These are phyloP conservation scores for Gynochthodes officinalis DNA, from an alignment of 257 asterid genomes.

Conservation along the genomic window DNA sequence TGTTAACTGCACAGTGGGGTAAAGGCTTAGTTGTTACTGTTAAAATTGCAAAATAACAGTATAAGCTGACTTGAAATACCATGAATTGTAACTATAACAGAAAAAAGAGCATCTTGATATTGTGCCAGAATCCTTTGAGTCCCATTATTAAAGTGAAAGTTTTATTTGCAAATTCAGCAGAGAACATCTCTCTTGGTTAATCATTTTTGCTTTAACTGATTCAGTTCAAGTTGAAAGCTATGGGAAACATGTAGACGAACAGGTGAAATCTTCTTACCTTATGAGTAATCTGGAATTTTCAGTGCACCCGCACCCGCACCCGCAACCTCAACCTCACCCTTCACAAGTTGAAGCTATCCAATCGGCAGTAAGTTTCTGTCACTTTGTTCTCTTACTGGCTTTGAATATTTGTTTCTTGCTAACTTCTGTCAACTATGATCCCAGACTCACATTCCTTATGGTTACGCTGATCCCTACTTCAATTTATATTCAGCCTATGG, in stretches of 20 bases:
- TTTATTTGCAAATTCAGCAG: neutral
- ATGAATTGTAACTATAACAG: neutral
- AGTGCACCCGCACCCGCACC: slow-evolving; percentile 18
- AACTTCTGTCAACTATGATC: slow-evolving; percentile 1
- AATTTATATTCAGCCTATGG: slow-evolving; percentile 65
- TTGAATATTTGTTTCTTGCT: neutral
- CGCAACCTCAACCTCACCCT: slow-evolving; percentile 11
- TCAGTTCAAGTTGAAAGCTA: slow-evolving; percentile 52
- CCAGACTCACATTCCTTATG: slow-evolving; percentile 53
- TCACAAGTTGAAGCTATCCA: slow-evolving; percentile 53
- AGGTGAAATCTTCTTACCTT: slow-evolving; percentile 43
- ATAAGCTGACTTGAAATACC: neutral
- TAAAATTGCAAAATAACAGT: neutral
- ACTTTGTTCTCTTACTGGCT: neutral
- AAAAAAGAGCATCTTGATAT: neutral
- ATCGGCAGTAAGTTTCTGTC: slow-evolving; percentile 53
- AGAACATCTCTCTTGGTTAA: neutral
- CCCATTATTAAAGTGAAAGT: neutral
- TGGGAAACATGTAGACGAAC: slow-evolving; percentile 40
- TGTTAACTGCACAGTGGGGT: too few species aligned
- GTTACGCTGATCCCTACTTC: slow-evolving; percentile 66
- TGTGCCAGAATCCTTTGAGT: neutral
- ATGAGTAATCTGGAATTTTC: slow-evolving; percentile 46
- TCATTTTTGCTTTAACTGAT: slow-evolving; percentile 7
- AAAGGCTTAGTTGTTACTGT: too few species aligned